Base-by-base conservation (phyloP, 345 rosid species). In the Hibiscus mutabilis region DNA sequence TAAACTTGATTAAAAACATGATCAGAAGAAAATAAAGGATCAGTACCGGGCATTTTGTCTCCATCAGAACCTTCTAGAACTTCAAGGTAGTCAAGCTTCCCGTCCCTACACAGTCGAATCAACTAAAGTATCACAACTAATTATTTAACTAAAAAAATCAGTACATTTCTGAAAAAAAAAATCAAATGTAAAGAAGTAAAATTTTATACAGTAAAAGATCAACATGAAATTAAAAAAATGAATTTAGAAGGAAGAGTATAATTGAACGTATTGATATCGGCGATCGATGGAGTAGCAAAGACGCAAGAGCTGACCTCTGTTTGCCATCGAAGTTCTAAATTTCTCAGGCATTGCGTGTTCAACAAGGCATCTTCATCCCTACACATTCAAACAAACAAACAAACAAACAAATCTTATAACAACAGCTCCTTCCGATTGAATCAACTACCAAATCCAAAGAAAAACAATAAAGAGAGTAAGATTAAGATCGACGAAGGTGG, bases 21-120 rank as follows among this genome's bases (percentile, higher is more conserved):
- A 35, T 9, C 25, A 1, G 52, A 13, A 19, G 63, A 37, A 15
- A 14, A 56, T 0, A 19, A 58, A 44, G 49, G 3, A 70, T 40
- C 2, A 13, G 35, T 80, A 92, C 99, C 99, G 7, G 98, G 89
- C 98, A 92, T 89, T 85, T 96, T 96, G 71, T 96, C 99, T 33
- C 99, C 99, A 87, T 96, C 99, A 46, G 98, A 76, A 19, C 99
- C 99, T 84, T 96, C 99, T 53, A 96, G 86, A 76, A 93, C 99
- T 84, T 96, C 99, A 16, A 96, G 98, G 82, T 96, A 92, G 73
- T 96, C 99, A 74, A 96, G 96, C 82, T 96, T 96, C 9, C 99
- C 99, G 84, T 96, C 99, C 82, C 99, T 96, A 35, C 68, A 51
- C 3, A 19, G 19, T 19, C 63, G 58, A 57, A 37, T 70, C 63